phyloP scores from a whole-genome alignment of 768 basidiomycete genomes.

The Rhizopogon vinicolor region DNA sequence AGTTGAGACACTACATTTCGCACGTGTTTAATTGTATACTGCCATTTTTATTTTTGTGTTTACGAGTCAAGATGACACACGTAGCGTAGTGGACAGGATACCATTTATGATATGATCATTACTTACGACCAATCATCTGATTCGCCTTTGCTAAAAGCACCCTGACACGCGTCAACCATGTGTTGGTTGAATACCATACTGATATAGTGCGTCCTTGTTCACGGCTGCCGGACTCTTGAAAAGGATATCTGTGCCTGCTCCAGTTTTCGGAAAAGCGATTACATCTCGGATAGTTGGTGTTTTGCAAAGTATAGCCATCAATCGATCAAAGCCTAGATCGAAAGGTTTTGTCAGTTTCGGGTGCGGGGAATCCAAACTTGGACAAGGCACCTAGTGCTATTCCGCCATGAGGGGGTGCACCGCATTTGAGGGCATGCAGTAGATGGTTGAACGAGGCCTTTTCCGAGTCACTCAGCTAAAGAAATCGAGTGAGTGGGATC shows the following conservation, averaged over 20 bases:
- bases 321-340: conserved; percentile 78
- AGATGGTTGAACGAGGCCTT: conserved; percentile 77
- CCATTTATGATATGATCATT: conserved; percentile 9
- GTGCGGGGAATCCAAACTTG: conserved; percentile 9
- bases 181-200: conserved; percentile 55
- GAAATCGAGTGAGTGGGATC: conserved; percentile 4
- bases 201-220: conserved; percentile 43
- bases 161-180: conserved; percentile 4
- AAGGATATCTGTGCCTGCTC: conserved; percentile 76
- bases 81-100: not conserved
- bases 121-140: conserved; percentile 2
- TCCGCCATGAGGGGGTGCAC: conserved; percentile 94
- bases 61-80: not conserved
- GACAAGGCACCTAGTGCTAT: conserved; percentile 74
- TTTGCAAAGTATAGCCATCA: conserved; percentile 88
- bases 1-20: conserved; percentile 22
- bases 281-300: conserved; percentile 89
- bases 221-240: conserved; percentile 83
- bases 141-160: not conserved
- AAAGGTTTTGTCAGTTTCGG: conserved; percentile 5
- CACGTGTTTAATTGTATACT: conserved; percentile 8
- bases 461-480: conserved; percentile 70
- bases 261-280: conserved; percentile 94
- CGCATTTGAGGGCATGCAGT: conserved; percentile 79
- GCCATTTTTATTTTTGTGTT: conserved; percentile 2